Conservation (phyloP, 1,139 yeast genomes). For the Geotrichum phurueaensis region DNA sequence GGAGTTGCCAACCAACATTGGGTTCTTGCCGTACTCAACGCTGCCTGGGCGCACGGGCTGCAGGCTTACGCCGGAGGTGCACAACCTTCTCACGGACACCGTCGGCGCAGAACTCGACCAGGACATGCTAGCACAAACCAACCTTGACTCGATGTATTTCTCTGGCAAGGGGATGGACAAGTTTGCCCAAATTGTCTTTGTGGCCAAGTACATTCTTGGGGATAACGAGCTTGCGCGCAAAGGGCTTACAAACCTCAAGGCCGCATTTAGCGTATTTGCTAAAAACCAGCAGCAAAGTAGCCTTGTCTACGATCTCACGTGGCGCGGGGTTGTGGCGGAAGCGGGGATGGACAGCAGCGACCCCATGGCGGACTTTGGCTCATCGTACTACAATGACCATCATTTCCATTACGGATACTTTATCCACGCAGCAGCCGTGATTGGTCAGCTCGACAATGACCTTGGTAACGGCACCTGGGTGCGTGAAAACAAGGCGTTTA, state of each 20-base stretch:
- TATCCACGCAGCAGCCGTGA: slow-evolving; percentile 71
- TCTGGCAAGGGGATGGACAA: slow-evolving; percentile 66
- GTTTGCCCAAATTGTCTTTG: slow-evolving; percentile 64
- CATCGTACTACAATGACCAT: slow-evolving; percentile 69
- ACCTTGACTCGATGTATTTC: slow-evolving; percentile 47
- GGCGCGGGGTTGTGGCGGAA: slow-evolving; percentile 60
- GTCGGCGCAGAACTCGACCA: slow-evolving; percentile 59
- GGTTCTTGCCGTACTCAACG: slow-evolving; percentile 56
- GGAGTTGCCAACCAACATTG: slow-evolving; percentile 44
- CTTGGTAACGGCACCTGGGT: slow-evolving; percentile 65
- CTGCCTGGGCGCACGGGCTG: slow-evolving; percentile 36
- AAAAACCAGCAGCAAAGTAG: slow-evolving; percentile 51
- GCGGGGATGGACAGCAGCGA: slow-evolving; percentile 42
- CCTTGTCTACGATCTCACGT: slow-evolving; percentile 61
- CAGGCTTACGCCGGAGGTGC: slow-evolving; percentile 53
- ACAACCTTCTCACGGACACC: slow-evolving; percentile 49
- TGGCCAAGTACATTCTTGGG: slow-evolving; percentile 52
- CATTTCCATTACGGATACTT: slow-evolving; percentile 79
- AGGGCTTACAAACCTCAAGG: slow-evolving; percentile 47
- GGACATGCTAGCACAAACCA: slow-evolving; percentile 49
- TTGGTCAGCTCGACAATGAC: slow-evolving; percentile 57
- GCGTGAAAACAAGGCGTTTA: slow-evolving; percentile 52
- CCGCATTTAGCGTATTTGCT: slow-evolving; percentile 48
- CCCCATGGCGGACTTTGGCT: slow-evolving; percentile 58
- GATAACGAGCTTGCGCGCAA: slow-evolving; percentile 47